Evolutionary conservation across 192 early-diverging fungal genomes (phyloP), one percentile per base, ranked within the genome.

Genomic region (Jimgerdemannia flammicorona): DNA sequence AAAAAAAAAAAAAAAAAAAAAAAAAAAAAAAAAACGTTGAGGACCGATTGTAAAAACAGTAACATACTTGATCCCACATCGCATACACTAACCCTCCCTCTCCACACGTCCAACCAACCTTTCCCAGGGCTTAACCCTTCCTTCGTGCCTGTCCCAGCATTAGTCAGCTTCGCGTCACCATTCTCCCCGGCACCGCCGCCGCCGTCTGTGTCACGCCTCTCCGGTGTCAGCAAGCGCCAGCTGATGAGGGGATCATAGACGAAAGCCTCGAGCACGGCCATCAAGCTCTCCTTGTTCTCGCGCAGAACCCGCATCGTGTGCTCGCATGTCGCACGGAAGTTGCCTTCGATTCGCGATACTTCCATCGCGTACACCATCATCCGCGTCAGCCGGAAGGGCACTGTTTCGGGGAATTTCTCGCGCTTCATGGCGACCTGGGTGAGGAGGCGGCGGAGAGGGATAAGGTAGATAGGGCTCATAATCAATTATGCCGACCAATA

Each of bases 351-450:
- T 14, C 95, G 95, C 77, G 92, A 91, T 14, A 95, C 96, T 83
- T 99, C 98, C 98, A 99, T 99, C 4, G 98, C 96, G 69, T 96
- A 95, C 43, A 94, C 93, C 29, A 99, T 80, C 98, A 99, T 99
- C 4, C 98, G 87, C 3, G 98, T 99, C 68, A 99, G 81, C 20
- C 98, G 90, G 94, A 99, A 99, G n/a, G 98, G 98, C 83, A 99
- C 93, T 73, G 90, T 93, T 78, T 99, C 98, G 4, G 98, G 98
- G 88, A 91, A 98, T 77, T 97, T 94, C 59, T 98, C 96, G 68
- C 98, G 92, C 74, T 97, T 93, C 89, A 94, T 94, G 1, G 97
- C 96, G 70, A 98, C 91, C 29, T 29, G 29, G 29, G 29, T 29
- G 29, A 29, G 29, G 29, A 0, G 29, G 29, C 90, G 93, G 77